These are phyloP conservation scores for Parathielavia hyrcaniae DNA, from an alignment of 495 filamentous ascomycete genomes.

Conservation along the genomic window DNA sequence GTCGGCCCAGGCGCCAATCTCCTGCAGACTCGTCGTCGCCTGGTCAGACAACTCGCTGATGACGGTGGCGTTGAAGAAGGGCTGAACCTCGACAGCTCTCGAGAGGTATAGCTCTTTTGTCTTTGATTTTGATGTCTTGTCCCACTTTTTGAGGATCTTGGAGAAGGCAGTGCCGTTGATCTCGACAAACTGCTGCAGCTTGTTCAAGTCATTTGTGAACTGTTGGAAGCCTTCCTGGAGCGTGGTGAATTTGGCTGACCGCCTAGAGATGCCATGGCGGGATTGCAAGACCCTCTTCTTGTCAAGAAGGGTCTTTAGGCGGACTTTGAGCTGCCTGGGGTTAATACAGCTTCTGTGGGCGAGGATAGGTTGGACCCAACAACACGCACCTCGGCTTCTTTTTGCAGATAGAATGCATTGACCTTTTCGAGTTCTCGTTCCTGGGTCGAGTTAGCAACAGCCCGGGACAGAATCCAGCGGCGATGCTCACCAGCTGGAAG, in stretches of 20 bases:
- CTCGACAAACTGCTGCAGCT: slow-evolving; percentile 96
- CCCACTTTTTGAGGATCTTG: slow-evolving; percentile 99
- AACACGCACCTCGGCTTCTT: slow-evolving; percentile 82
- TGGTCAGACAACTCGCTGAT: slow-evolving; percentile 95
- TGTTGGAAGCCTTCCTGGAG: slow-evolving; percentile 95
- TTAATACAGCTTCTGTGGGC: neutral
- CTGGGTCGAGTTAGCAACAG: slow-evolving; percentile 45
- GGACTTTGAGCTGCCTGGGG: slow-evolving; percentile 70
- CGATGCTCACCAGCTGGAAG: slow-evolving; percentile 73
- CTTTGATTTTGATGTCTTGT: slow-evolving; percentile 98
- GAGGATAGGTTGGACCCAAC: neutral
- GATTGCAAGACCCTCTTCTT: slow-evolving; percentile 87
- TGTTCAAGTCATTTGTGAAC: slow-evolving; percentile 92
- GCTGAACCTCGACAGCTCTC: slow-evolving; percentile 92
- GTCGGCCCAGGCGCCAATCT: slow-evolving; percentile 93
- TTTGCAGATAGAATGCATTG: slow-evolving; percentile 95
- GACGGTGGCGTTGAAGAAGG: slow-evolving; percentile 93
- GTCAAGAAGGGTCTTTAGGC: slow-evolving; percentile 83
- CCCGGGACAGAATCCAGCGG: neutral
- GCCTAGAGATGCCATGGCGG: slow-evolving; percentile 66
- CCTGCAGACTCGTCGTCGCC: slow-evolving; percentile 84
- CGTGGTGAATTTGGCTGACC: slow-evolving; percentile 84
- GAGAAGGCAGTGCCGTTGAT: slow-evolving; percentile 96
- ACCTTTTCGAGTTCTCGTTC: slow-evolving; percentile 98
- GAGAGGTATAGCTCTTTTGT: slow-evolving; percentile 97